A percentile compares a stretch with the other conserved stretches of the same genome.
These are phyloP conservation scores for Cyberlindnera euphorbiiphila DNA, from an alignment of 805 yeast species.

Conservation along the genomic window DNA sequence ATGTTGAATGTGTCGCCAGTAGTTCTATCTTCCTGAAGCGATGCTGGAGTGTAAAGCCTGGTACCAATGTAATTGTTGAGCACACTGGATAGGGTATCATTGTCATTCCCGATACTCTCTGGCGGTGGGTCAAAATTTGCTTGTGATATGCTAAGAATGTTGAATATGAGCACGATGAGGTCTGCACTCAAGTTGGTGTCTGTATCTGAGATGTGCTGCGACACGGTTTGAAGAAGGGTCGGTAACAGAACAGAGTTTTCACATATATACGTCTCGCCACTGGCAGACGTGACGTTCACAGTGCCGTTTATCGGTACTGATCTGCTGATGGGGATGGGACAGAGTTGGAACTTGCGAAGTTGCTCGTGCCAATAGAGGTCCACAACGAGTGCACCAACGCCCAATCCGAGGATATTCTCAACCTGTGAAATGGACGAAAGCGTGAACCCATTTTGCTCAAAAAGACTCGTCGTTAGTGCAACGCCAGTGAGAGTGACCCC, in stretches of 20 bases:
- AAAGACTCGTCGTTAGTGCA: slow-evolving; percentile 31
- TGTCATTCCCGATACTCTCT: slow-evolving; percentile 8
- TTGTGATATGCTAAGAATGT: slow-evolving; percentile 26
- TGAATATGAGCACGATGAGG: slow-evolving; percentile 38
- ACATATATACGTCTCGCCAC: slow-evolving; percentile 18
- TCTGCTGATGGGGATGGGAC: slow-evolving; percentile 40
- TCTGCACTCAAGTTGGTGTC: slow-evolving; percentile 46
- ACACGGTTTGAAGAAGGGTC: slow-evolving; percentile 29
- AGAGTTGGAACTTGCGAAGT: slow-evolving; percentile 48
- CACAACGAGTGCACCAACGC: slow-evolving; percentile 43
- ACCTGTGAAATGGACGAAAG: slow-evolving; percentile 29
- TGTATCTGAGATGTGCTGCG: slow-evolving; percentile 35
- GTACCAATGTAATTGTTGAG: slow-evolving; percentile 16
- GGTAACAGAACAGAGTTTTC: slow-evolving; percentile 26
- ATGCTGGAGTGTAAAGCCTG: slow-evolving; percentile 30
- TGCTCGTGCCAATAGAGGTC: slow-evolving; percentile 56
- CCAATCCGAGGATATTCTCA: slow-evolving; percentile 35
- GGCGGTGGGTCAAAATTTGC: neutral
- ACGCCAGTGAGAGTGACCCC: slow-evolving; percentile 40
- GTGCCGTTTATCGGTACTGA: slow-evolving; percentile 5
- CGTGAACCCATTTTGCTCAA: slow-evolving; percentile 32
- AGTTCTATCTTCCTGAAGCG: slow-evolving; percentile 23
- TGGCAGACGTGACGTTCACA: slow-evolving; percentile 11
- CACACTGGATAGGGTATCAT: slow-evolving; percentile 27
- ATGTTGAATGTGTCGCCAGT: slow-evolving; percentile 17